Evolutionary conservation across 2,329 filamentous ascomycete species (phyloP).

Genomic region (Aspergillus sp.): DNA sequence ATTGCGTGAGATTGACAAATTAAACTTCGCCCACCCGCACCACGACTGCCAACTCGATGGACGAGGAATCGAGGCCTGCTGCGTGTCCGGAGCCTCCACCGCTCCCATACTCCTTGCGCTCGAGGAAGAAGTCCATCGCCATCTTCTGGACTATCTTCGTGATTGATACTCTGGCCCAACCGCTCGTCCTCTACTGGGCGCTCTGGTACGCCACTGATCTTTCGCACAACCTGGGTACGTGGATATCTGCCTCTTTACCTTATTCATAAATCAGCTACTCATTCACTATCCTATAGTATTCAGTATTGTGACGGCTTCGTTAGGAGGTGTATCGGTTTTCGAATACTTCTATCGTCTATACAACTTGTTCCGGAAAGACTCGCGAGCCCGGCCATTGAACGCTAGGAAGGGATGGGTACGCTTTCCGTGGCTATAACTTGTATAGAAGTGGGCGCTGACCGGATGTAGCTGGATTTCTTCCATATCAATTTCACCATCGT

Average conservation of each 20-base stretch:
- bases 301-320: slow-evolving; percentile 43
- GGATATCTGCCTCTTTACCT: not conserved
- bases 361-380: slow-evolving; percentile 41
- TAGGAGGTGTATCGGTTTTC: slow-evolving; percentile 46
- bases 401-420: slow-evolving; percentile 47
- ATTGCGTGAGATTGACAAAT: slow-evolving; percentile 2
- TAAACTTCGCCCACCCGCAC: slow-evolving; percentile 4
- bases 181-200: slow-evolving; percentile 62
- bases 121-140: slow-evolving; percentile 57
- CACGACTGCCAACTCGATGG: slow-evolving; percentile 30
- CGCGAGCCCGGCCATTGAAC: slow-evolving; percentile 43
- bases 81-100: slow-evolving; percentile 45
- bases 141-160: slow-evolving; percentile 63
- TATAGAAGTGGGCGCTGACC: slow-evolving; percentile 9
- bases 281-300: slow-evolving; percentile 35
- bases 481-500: slow-evolving; percentile 51
- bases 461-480: slow-evolving; percentile 46
- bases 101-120: slow-evolving; percentile 58
- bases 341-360: slow-evolving; percentile 48
- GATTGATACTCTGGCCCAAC: slow-evolving; percentile 60
- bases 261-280: not conserved
- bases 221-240: slow-evolving; percentile 44
- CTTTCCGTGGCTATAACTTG: not conserved
- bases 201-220: slow-evolving; percentile 61
- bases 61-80: slow-evolving; percentile 31